Base-by-base conservation (phyloP, 768 basidiomycete species). In the Agrocybe praecox region DNA sequence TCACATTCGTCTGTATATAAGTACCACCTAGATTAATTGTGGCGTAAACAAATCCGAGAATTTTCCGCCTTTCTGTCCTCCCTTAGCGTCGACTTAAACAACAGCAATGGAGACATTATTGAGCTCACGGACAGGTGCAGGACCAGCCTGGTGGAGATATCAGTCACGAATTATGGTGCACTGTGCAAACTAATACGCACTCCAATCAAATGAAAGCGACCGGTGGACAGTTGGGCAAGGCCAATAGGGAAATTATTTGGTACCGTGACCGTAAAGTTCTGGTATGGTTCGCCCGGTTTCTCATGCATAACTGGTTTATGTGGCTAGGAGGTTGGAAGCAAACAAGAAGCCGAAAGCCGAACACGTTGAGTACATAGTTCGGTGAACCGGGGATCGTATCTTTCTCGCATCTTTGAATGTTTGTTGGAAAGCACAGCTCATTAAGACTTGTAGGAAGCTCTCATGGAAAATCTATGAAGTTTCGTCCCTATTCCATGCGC, bases 201-300 rank as follows among this genome's bases (percentile, higher is more conserved):
- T 43, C 72, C 71, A 53, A 74, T 70, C 53, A 72, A 59, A 60
- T 73, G 72, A 43, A 72, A 69, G 18, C 71, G 66, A 42, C 56
- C 60, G 11, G 66, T 66, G 12, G 62, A 69, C 23, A 72, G 46
- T 52, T 73, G 68, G 2, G 70, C 70, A 9, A 26, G 56, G 1
- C 69, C 70, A 33, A 50, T 49, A 14, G 60, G 51, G 34, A 65
- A 63, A 46, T 64, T 61, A 19, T 52, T 55, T 2, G 72, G 74
- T 11, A 72, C 59, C n/a, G 62, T 70, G 18, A 81, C 69, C 0
- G 75, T 74, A 61, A 82, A 78, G 63, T 81, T 80, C 61, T 81
- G 64, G 58, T 79, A 80, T 2, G 77, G 76, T 19, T 65, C 55
- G 47, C 67, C 70, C 1, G 69, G 63, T 24, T 56, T 60, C 44